Conservation (phyloP, 2,329 filamentous ascomycete genomes). For the Cladophialophora exuberans region DNA sequence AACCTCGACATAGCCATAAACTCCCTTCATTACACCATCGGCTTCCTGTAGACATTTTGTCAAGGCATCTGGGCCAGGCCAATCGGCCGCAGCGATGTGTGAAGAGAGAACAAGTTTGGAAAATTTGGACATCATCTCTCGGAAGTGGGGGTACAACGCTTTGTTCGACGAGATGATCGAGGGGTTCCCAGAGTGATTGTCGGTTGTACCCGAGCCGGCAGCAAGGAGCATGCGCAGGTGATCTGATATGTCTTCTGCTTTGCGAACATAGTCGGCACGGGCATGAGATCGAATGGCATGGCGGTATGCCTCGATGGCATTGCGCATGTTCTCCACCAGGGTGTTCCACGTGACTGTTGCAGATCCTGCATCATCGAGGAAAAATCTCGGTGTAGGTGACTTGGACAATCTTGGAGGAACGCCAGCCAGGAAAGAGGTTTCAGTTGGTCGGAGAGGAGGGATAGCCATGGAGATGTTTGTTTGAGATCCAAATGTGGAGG, state of each 20-base stretch:
- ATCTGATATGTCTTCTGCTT: slow-evolving; percentile 97
- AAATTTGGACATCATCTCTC: slow-evolving; percentile 99
- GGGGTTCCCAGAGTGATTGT: slow-evolving; percentile 97
- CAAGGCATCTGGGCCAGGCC: slow-evolving; percentile 89
- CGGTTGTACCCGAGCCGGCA: slow-evolving; percentile 93
- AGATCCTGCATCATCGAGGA: slow-evolving; percentile 86
- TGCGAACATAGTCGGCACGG: slow-evolving; percentile 86
- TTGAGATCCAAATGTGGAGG: slow-evolving; percentile 21
- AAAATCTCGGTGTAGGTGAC: slow-evolving; percentile 71
- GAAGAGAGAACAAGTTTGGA: slow-evolving; percentile 98
- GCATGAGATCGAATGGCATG: slow-evolving; percentile 83
- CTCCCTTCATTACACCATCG: slow-evolving; percentile 91
- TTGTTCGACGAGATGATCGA: slow-evolving; percentile 99
- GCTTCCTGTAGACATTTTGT: slow-evolving; percentile 96
- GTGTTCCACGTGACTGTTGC: slow-evolving; percentile 85
- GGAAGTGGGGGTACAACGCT: slow-evolving; percentile 92
- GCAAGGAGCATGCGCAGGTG: slow-evolving; percentile 91
- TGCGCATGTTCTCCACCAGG: slow-evolving; percentile 90
- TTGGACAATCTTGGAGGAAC: slow-evolving; percentile 47
- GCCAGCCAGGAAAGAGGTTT: slow-evolving; percentile 59
- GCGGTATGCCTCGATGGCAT: slow-evolving; percentile 84
- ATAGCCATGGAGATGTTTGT: slow-evolving; percentile 38
- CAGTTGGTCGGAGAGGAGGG: slow-evolving; percentile 52
- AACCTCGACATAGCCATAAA: slow-evolving; percentile 95
- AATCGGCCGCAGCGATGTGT: slow-evolving; percentile 95